A percentile compares a stretch with the other conserved stretches of the same genome.
Conservation (phyloP, 371 early-diverging fungal genomes). For the Mucor circinelloides region DNA sequence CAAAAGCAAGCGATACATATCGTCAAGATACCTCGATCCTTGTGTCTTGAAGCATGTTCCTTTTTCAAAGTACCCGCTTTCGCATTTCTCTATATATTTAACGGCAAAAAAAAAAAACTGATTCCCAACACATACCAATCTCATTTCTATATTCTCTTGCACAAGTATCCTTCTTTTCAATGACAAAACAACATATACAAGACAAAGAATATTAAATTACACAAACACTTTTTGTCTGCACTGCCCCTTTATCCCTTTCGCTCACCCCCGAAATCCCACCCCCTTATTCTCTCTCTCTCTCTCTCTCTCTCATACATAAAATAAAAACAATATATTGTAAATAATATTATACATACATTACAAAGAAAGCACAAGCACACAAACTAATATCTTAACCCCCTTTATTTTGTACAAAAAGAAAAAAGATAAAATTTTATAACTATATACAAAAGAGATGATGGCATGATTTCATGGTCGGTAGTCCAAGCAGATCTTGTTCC, state of each 20-base stretch:
- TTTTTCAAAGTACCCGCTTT: too few species aligned
- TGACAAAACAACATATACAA: neutral
- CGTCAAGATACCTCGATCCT: slow-evolving; percentile 38
- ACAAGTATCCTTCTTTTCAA: neutral
- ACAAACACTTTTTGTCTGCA: neutral
- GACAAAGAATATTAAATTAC: neutral
- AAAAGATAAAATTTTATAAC: neutral
- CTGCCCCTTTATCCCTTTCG: neutral
- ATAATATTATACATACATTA: neutral
- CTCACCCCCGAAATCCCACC: neutral
- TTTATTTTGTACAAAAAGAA: neutral
- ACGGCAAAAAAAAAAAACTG: neutral
- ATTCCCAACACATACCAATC: neutral
- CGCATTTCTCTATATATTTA: neutral
- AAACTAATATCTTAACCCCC: neutral
- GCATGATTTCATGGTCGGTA: neutral
- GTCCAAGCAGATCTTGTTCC: slow-evolving; percentile 1
- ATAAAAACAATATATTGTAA: slow-evolving; percentile 1
- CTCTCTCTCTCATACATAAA: neutral
- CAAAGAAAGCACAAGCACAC: neutral
- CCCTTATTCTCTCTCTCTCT: neutral
- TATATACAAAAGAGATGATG: neutral
- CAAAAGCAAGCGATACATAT: slow-evolving; percentile 31
- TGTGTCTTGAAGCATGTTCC: slow-evolving; percentile 25
- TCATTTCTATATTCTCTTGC: neutral